These are phyloP conservation scores for Candida odintsovae DNA, from an alignment of 805 yeast species.

Conservation along the genomic window DNA sequence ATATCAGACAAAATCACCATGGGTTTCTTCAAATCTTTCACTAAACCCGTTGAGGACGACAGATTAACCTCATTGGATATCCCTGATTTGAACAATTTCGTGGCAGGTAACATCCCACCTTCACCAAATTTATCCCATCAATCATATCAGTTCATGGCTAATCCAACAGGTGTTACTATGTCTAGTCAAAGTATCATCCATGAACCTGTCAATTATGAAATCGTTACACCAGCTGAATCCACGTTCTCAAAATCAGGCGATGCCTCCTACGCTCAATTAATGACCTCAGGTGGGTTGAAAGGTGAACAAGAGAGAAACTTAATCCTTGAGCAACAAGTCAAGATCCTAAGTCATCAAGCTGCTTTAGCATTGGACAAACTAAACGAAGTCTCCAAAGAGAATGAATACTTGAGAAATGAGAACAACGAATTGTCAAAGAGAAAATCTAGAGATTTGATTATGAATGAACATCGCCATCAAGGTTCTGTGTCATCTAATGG, in stretches of 20 bases:
- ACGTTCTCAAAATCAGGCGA: constrained; percentile 6
- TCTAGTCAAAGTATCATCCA: neutral
- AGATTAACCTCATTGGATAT: constrained; percentile 17
- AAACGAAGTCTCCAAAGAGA: constrained; percentile 17
- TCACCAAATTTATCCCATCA: neutral
- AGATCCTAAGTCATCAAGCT: constrained; percentile 22
- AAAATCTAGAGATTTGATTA: neutral
- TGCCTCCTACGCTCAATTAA: neutral
- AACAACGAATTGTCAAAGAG: constrained; percentile 8
- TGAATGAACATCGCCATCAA: neutral
- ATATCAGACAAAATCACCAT: neutral
- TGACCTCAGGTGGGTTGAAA: constrained; percentile 15
- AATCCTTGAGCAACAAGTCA: constrained; percentile 23
- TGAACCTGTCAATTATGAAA: neutral
- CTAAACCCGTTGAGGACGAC: neutral
- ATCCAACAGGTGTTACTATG: neutral
- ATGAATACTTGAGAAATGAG: constrained; percentile 14
- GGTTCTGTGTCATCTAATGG: constrained; percentile 3
- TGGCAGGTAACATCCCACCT: neutral
- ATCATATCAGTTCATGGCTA: neutral
- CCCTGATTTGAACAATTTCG: constrained; percentile 8
- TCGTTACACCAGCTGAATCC: constrained; percentile 8
- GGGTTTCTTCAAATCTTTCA: constrained; percentile 4
- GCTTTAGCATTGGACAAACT: constrained; percentile 21
- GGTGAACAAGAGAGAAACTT: constrained; percentile 24